These are phyloP conservation scores for Magnolia kwangsiensis DNA, from an alignment of 164 flowering plant genomes.

Conservation along the genomic window DNA sequence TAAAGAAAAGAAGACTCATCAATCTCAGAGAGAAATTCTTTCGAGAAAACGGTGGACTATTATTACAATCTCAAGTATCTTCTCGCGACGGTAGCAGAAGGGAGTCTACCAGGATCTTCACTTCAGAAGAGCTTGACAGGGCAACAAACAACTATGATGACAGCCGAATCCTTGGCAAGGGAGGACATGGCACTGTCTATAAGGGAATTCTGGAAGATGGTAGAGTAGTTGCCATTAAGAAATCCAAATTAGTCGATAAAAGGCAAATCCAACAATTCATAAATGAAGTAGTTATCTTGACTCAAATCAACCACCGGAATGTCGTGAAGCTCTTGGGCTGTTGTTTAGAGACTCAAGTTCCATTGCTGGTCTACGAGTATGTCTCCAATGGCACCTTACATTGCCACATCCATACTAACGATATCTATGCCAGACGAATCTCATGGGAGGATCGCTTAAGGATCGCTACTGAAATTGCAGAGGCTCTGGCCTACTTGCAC, in stretches of 20 bases:
- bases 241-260: conserved; percentile 20
- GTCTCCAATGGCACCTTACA: conserved; percentile 23
- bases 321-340: conserved; percentile 28
- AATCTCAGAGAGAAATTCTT: conserved; percentile 9
- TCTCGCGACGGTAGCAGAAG: neutral
- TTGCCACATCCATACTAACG: conserved; percentile 11
- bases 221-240: conserved; percentile 19
- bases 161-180: conserved; percentile 10
- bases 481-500: conserved; percentile 32
- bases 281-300: conserved; percentile 20
- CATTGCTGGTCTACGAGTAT: conserved; percentile 25
- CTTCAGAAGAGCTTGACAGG: conserved; percentile 12
- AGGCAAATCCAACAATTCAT: conserved; percentile 23
- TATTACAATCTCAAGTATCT: neutral
- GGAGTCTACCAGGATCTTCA: conserved; percentile 5
- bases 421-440: conserved; percentile 1
- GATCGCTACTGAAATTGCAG: conserved; percentile 26
- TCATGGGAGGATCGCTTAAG: conserved; percentile 27
- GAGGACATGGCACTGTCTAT: conserved; percentile 18
- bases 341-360: conserved; percentile 26
- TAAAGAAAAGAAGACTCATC: conserved; percentile 10
- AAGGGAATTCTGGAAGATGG: conserved; percentile 15
- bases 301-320: conserved; percentile 25
- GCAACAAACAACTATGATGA: conserved; percentile 16
- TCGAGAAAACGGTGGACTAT: conserved; percentile 6